These are phyloP conservation scores for Pilobolus umbonatus DNA, from an alignment of 192 early-diverging fungal species.

Conservation along the genomic window DNA sequence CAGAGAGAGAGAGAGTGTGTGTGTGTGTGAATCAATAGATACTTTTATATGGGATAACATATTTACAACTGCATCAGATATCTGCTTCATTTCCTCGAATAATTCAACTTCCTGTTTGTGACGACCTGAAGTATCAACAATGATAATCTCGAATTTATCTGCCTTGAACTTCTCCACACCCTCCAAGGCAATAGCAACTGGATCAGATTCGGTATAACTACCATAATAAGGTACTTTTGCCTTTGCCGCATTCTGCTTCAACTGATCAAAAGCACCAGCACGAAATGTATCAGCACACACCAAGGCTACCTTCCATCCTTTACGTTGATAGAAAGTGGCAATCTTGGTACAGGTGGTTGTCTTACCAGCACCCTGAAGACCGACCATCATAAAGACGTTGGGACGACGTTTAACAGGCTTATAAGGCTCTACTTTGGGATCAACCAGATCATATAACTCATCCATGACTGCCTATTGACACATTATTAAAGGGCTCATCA, in stretches of 20 bases:
- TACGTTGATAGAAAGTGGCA: conserved; percentile 86
- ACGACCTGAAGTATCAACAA: conserved; percentile 96
- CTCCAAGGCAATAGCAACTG: conserved; percentile 84
- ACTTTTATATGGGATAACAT: not conserved
- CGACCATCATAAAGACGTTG: conserved; percentile 97
- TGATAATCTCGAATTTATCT: conserved; percentile 93
- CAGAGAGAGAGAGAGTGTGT: too few species aligned
- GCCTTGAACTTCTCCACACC: conserved; percentile 92
- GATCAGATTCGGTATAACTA: conserved; percentile 90
- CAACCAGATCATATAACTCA: conserved; percentile 81
- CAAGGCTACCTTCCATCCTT: conserved; percentile 89
- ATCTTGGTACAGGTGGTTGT: conserved; percentile 97
- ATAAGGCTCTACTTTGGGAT: conserved; percentile 83
- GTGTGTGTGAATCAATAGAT: too few species aligned
- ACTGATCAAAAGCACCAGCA: conserved; percentile 97
- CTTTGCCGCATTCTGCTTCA: conserved; percentile 96
- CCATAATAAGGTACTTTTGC: conserved; percentile 96
- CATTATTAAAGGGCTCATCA: not conserved
- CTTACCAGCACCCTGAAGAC: conserved; percentile 92
- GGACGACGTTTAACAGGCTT: conserved; percentile 76
- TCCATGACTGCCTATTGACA: conserved; percentile 71
- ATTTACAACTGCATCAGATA: conserved; percentile 70
- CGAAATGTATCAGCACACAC: conserved; percentile 97
- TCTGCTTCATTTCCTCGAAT: conserved; percentile 96
- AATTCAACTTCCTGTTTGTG: conserved; percentile 93